Evolutionary conservation across 2,329 filamentous ascomycete species (phyloP).

Genomic region (Paramyrothecium roridum): DNA sequence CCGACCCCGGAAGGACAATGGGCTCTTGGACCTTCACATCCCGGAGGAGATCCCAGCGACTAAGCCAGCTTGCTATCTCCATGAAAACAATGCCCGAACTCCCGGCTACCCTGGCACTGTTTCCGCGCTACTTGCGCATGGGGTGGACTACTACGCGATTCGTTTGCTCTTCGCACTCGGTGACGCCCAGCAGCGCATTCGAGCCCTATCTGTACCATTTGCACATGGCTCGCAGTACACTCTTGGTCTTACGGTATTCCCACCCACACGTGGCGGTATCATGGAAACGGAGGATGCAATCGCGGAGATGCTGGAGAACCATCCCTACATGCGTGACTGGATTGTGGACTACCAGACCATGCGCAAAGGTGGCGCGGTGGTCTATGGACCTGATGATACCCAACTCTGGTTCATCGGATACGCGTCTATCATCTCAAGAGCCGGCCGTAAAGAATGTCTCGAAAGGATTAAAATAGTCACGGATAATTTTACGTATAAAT

Average conservation of each 20-base stretch:
- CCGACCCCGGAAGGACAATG: constrained; percentile 8
- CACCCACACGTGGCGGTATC: constrained; percentile 4
- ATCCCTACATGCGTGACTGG: constrained; percentile 5
- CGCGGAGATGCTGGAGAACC: background rate
- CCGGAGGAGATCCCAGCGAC: background rate
- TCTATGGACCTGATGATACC: constrained; percentile 10
- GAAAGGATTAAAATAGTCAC: constrained; percentile 4
- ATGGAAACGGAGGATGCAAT: constrained; percentile 5
- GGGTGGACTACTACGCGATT: constrained; percentile 25
- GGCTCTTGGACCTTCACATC: constrained; percentile 12
- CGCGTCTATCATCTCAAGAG: constrained; percentile 4
- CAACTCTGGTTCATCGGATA: constrained; percentile 12
- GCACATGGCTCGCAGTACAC: constrained; percentile 9
- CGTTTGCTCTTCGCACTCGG: constrained; percentile 16
- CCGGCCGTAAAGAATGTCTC: constrained; percentile 6
- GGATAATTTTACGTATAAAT: constrained; percentile 5
- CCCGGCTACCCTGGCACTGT: constrained; percentile 20
- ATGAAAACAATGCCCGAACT: constrained; percentile 25
- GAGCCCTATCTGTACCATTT: constrained; percentile 16
- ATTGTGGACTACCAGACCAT: constrained; percentile 10
- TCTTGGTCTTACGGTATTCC: constrained; percentile 11
- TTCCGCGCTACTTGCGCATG: constrained; percentile 18
- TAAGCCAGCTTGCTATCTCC: constrained; percentile 16
- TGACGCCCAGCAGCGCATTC: constrained; percentile 6
- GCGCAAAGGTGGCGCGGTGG: constrained; percentile 5